phyloP scores from a whole-genome alignment of 441 rosid genomes.

The Arabidopsis hybrid region DNA sequence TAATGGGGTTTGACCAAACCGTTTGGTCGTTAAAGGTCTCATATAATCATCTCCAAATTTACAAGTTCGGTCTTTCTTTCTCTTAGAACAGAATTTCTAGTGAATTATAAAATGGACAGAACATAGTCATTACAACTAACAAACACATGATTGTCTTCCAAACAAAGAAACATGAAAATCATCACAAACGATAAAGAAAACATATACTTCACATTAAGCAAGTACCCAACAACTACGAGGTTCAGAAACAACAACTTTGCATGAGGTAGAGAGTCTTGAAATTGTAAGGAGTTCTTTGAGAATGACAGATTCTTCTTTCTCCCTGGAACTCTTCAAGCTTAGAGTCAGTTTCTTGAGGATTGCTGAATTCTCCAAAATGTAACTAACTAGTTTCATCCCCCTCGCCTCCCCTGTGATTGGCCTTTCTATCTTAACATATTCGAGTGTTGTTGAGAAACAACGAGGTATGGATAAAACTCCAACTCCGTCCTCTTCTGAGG shows the following conservation, averaged over 20 bases:
- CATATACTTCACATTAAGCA: not conserved
- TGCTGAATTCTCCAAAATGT: conserved; percentile 17
- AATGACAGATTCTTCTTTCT: not conserved
- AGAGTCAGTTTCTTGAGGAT: conserved; percentile 14
- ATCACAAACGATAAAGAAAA: not conserved
- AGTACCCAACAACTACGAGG: not conserved
- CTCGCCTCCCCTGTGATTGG: not conserved
- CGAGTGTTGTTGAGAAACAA: conserved; percentile 7
- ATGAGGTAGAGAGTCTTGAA: not conserved
- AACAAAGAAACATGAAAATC: not conserved
- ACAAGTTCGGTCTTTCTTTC: too few species aligned
- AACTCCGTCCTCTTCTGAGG: not conserved
- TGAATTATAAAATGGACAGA: too few species aligned
- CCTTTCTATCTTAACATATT: conserved; percentile 15
- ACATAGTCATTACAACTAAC: too few species aligned
- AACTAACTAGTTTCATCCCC: conserved; percentile 15
- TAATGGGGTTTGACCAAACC: too few species aligned
- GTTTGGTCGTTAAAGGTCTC: too few species aligned
- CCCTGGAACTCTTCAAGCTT: not conserved
- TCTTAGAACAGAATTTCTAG: too few species aligned
- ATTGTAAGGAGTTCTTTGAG: not conserved
- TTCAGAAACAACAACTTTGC: not conserved
- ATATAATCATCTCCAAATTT: too few species aligned
- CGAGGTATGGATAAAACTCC: not conserved
- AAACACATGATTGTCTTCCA: too few species aligned